Evolutionary conservation across 2,329 filamentous ascomycete genomes (phyloP), one percentile per base, ranked within the genome.

Genomic region (Scedosporium boydii): DNA sequence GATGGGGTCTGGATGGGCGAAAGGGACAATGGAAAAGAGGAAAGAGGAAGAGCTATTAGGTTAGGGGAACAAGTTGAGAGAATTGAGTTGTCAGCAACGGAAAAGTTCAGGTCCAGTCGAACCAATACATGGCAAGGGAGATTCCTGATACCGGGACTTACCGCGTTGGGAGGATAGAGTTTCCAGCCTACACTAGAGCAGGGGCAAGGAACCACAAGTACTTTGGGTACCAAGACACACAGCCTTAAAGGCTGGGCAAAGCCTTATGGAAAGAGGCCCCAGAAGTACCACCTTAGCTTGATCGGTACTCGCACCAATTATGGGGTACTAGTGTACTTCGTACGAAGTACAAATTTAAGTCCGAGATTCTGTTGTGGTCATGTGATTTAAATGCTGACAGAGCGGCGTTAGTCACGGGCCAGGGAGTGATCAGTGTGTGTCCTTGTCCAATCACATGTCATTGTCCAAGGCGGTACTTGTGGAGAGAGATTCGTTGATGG

Each of bases 81-180:
- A 61, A 61, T 21, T 42, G 26, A 60, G 59, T 29, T 60, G 59
- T 60, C 59, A 60, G 59, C 59, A 60, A 34, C 14, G 16, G 44
- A 23, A 23, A 34, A 42, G 57, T 26, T 27, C 58, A 55, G 51
- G 51, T 26, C 51, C 51, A 55, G 51, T 55, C 23, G 14, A 59
- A 59, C 38, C 38, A 46, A 60, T 38, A 44, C 42, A 53, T 38
- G 23, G 59, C 26, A 51, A 38, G 59, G 59, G 14, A 56, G 48
- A 41, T 55, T 41, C 48, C 29, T 38, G 59, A 55, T 55, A 23
- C 48, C 59, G 59, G 59, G 59, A 55, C 59, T 61, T 61, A 38
- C 59, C 59, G 59, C 34, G 23, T 60, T 51, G 42, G 42, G 58
- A 29, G 27, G 23, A 10, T 51, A 60, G 44, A 60, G 59, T 60